Evolutionary conservation across 805 yeast genomes (phyloP).

Genomic region (Saccharomycopsis fibuligera): DNA sequence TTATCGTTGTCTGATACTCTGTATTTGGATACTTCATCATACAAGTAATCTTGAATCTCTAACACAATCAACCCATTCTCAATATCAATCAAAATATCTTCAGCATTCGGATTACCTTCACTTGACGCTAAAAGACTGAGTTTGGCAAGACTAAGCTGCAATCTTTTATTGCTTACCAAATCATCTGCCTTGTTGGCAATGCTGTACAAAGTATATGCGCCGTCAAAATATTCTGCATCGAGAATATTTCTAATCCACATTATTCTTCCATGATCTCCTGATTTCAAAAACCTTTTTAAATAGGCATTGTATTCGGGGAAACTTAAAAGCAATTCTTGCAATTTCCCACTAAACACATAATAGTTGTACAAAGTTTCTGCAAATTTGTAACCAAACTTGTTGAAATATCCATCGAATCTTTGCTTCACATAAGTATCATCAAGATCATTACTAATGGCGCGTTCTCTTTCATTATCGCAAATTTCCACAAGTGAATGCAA

Average conservation of each 20-base stretch:
- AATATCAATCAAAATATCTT: constrained; percentile 35
- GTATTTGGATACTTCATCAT: constrained; percentile 23
- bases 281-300: constrained; percentile 46
- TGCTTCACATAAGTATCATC: constrained; percentile 22
- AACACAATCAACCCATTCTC: constrained; percentile 44
- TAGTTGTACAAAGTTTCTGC: constrained; percentile 57
- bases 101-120: constrained; percentile 18
- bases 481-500: constrained; percentile 55
- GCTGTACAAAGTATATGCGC: constrained; percentile 40
- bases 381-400: constrained; percentile 59
- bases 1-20: background rate
- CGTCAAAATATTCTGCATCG: constrained; percentile 42
- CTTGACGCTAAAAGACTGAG: constrained; percentile 46
- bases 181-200: constrained; percentile 39
- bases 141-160: constrained; percentile 68
- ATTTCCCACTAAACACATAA: constrained; percentile 47
- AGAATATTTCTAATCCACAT: constrained; percentile 69
- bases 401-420: constrained; percentile 45
- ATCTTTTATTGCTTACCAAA: constrained; percentile 38
- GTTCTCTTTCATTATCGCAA: constrained; percentile 39
- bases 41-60: constrained; percentile 42
- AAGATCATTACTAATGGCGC: constrained; percentile 21
- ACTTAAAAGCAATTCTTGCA: constrained; percentile 47
- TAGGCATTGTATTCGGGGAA: constrained; percentile 40
- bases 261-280: constrained; percentile 42